Conservation (phyloP, 2,329 filamentous ascomycete species). For the Colletotrichum cereale region DNA sequence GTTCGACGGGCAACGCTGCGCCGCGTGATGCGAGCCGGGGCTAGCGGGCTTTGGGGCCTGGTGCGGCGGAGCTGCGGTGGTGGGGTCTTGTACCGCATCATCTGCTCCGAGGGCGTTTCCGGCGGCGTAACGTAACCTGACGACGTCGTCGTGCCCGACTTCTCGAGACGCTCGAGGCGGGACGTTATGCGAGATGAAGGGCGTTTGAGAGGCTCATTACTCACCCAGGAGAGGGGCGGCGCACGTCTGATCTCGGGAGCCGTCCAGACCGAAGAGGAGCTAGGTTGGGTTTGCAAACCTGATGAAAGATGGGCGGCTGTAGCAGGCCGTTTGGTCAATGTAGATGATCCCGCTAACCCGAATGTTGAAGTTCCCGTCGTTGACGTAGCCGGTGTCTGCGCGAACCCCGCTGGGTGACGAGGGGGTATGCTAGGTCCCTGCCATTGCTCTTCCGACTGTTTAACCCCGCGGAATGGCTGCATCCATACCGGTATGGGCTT, state of each 20-base stretch:
- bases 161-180: conserved; percentile 38
- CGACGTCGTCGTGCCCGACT: conserved; percentile 43
- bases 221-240: conserved; percentile 48
- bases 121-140: conserved; percentile 49
- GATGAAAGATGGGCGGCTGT: conserved; percentile 20
- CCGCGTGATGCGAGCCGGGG: not conserved
- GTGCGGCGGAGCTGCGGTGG: conserved; percentile 25
- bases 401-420: not conserved
- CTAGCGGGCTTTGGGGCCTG: conserved; percentile 21
- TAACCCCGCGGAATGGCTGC: conserved; percentile 44
- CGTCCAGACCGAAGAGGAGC: not conserved
- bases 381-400: conserved; percentile 19
- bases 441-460: conserved; percentile 41
- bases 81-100: conserved; percentile 9
- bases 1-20: conserved; percentile 17
- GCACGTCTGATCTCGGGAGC: conserved; percentile 13
- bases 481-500: conserved; percentile 66
- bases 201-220: conserved; percentile 54
- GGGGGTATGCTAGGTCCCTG: not conserved
- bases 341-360: conserved; percentile 10
- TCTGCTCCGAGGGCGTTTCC: conserved; percentile 44
- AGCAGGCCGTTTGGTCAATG: not conserved
- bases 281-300: not conserved
- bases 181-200: conserved; percentile 52
- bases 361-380: conserved; percentile 13